These are phyloP conservation scores for Knufia petricola DNA, from an alignment of 2,329 filamentous ascomycete genomes.

Conservation along the genomic window DNA sequence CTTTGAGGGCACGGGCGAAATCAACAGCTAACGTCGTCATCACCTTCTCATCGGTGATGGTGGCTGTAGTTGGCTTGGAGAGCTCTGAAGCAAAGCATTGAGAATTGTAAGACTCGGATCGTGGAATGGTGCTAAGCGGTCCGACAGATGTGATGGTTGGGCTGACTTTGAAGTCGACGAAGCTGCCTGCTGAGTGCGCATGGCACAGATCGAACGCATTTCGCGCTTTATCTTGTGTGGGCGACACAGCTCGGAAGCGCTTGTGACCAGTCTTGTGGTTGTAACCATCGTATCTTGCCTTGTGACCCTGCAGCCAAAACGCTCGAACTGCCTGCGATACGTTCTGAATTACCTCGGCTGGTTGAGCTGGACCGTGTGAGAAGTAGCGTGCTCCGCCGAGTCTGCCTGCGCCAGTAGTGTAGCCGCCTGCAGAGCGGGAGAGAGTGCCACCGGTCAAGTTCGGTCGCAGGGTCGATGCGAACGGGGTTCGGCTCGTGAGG, in stretches of 20 bases:
- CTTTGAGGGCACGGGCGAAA: slow-evolving; percentile 77
- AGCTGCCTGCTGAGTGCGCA: slow-evolving; percentile 58
- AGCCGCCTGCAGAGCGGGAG: slow-evolving; percentile 81
- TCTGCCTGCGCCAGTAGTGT: slow-evolving; percentile 60
- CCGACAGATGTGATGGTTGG: slow-evolving; percentile 85
- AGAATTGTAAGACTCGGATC: slow-evolving; percentile 20
- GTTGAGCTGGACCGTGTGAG: slow-evolving; percentile 73
- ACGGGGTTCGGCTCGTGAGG: slow-evolving; percentile 68
- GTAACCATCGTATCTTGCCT: slow-evolving; percentile 74
- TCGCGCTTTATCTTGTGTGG: slow-evolving; percentile 62
- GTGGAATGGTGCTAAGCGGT: slow-evolving; percentile 44
- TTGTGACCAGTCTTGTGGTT: slow-evolving; percentile 60
- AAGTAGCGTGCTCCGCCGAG: slow-evolving; percentile 73
- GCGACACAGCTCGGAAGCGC: slow-evolving; percentile 67
- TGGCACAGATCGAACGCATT: slow-evolving; percentile 49
- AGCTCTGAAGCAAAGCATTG: slow-evolving; percentile 19
- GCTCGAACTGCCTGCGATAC: slow-evolving; percentile 89
- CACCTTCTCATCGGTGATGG: slow-evolving; percentile 72
- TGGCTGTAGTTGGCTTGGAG: slow-evolving; percentile 36
- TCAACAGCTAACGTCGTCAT: slow-evolving; percentile 77
- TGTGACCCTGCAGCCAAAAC: slow-evolving; percentile 85
- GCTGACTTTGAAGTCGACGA: slow-evolving; percentile 77
- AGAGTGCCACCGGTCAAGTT: slow-evolving; percentile 84
- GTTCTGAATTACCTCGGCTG: slow-evolving; percentile 85
- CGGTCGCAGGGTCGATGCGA: slow-evolving; percentile 78